Base-by-base conservation (phyloP, 768 basidiomycete genomes). In the Termitomyces sp. region DNA sequence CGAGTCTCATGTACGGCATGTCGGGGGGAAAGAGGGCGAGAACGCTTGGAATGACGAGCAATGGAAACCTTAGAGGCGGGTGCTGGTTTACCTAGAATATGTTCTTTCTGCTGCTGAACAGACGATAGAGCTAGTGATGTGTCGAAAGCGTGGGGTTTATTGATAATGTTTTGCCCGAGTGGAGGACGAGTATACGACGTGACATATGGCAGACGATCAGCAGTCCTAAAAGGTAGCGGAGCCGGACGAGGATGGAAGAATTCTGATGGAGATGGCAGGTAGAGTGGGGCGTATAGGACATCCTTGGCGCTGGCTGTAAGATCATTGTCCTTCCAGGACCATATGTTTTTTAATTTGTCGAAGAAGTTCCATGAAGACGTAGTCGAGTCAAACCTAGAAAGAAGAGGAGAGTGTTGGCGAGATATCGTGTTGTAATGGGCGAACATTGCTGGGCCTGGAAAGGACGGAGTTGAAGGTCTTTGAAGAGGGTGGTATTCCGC, bases 21-120 rank as follows among this genome's bases (percentile, higher is more conserved):
- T 35, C 8, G 14, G 10, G 33, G 43, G 2, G 59, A 57, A 12
- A 47, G 26, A 30, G 44, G 56, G 49, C 55, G 55, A 47, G 53
- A 57, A 14, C 61, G 64, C 55, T 64, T 64, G 23, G 48, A 40
- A 16, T 44, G 58, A 32, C 52, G 52, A 43, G 40, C 10, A 32
- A 41, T 32, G n/a, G 28, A 14, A 32, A 41, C 26, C 28, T 32
- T 18, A 7, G 26, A 13, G 18, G 18, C 18, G 7, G 26, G 7
- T 12, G n/a, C n/a, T 14, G 28, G 28, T 30, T 54, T 28, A 6
- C 7, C 12, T 7, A 12, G 40, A 20, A 41, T 20, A 30, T 20
- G 28, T 8, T 54, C 28, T 20, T 41, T 30, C 18, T 6, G 38
- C 18, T 10, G 5, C 3, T n/a, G 18, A 41, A 43, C 20, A 12